Evolutionary conservation across 1,139 yeast species (phyloP), one percentile per base, ranked within the genome.

Genomic region (Zygotorulaspora mrakii): DNA sequence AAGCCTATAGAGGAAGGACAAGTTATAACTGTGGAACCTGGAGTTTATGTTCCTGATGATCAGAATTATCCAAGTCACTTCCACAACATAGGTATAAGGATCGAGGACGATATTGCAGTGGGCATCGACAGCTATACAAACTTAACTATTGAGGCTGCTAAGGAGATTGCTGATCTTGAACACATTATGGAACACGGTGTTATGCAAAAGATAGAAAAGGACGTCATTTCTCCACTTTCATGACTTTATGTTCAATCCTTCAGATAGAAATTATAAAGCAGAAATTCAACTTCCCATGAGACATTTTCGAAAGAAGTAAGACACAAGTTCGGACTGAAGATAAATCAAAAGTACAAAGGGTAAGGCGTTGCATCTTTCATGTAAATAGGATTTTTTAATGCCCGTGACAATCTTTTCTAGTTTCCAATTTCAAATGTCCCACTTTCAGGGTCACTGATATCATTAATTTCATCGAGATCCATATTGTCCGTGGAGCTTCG

Each of bases 1-100:
- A 73, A 70, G 35, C 69, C 65, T 28, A 57, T 84, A 31, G 65
- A 62, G 25, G 68, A 65, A 20, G 86, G 86, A 2, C 87, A 82
- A 53, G 96, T 91, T 2, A 70, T 91, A 32, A 91, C 98, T 1
- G 79, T 91, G 22, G 98, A 91, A 59, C 98, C 98, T 0, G 98
- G 98, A 17, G 73, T 91, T 25, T 91, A 91, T 59, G 76, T 94
- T 31, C 97, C 97, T 1, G 68, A 72, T 49, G 74, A 73, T 44
- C 66, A 67, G 32, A 71, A 69, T 47, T 89, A 81, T 74, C 97
- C 98, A 28, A 72, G 75, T 48, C 79, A 78, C 54, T 89, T 76
- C 66, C 82, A 87, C 53, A 94, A 94, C 16, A 82, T 94, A 45
- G 99, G 98, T 2, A 82, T 94, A 17, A 77, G 99, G 54, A 84